Percentiles rank a stretch among this genome's conserved stretches.
These are phyloP conservation scores for Rhododendron vialii DNA, from an alignment of 148 eudicot genomes.

Conservation along the genomic window DNA sequence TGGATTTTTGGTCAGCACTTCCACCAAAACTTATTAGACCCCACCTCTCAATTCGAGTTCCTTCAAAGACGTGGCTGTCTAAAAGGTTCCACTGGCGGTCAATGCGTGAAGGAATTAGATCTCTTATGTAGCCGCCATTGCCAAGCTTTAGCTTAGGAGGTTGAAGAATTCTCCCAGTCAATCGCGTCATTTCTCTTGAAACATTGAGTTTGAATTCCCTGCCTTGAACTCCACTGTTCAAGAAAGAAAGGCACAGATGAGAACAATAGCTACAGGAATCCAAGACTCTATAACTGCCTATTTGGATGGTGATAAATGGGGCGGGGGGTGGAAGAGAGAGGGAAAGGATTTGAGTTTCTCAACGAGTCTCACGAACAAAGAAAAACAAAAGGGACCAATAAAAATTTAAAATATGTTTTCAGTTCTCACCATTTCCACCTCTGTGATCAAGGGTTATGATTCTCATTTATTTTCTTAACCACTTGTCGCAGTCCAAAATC, in stretches of 20 bases:
- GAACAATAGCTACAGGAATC: not conserved
- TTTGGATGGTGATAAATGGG: not conserved
- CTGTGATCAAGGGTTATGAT: not conserved
- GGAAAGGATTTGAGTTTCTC: not conserved
- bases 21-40: constrained; percentile 86
- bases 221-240: constrained; percentile 62
- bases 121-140: constrained; percentile 50
- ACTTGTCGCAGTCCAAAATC: not conserved
- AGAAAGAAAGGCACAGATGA: not conserved
- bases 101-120: constrained; percentile 53
- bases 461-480: not conserved
- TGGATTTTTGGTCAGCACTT: constrained; percentile 50
- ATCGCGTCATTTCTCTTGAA: constrained; percentile 67
- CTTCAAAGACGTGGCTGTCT: constrained; percentile 83
- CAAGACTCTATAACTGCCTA: not conserved
- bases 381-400: not conserved
- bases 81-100: constrained; percentile 93
- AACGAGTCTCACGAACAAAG: not conserved
- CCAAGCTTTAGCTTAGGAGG: constrained; percentile 95
- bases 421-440: not conserved
- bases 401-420: not conserved
- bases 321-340: no score
- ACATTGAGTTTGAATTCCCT: constrained; percentile 70
- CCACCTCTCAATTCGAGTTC: constrained; percentile 70
- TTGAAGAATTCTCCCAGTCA: constrained; percentile 78